These are phyloP conservation scores for Corchorus capsularis DNA, from an alignment of 345 rosid species.

Conservation along the genomic window DNA sequence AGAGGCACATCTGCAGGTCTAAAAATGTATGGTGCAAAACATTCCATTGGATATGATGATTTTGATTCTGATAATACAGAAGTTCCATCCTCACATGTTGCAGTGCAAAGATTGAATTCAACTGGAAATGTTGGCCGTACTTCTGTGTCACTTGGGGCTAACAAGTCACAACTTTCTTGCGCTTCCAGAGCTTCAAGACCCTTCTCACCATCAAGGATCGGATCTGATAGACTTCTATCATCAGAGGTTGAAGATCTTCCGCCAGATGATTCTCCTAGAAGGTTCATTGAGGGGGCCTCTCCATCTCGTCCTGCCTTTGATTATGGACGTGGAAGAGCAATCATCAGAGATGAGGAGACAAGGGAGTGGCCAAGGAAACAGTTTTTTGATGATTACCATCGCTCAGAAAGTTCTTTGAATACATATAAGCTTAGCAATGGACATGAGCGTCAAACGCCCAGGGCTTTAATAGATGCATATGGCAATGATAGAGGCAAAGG, in stretches of 20 bases:
- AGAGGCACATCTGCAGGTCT: slow-evolving; percentile 50
- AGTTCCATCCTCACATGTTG: slow-evolving; percentile 47
- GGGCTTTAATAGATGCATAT: slow-evolving; percentile 96
- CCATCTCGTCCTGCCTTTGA: slow-evolving; percentile 60
- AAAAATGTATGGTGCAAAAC: slow-evolving; percentile 47
- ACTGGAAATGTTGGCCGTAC: slow-evolving; percentile 44
- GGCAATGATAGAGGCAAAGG: slow-evolving; percentile 77
- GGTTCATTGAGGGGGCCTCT: slow-evolving; percentile 57
- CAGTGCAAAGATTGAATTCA: slow-evolving; percentile 52
- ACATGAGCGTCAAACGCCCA: slow-evolving; percentile 63
- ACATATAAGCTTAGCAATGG: slow-evolving; percentile 48
- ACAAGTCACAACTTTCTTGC: slow-evolving; percentile 41
- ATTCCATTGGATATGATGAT: slow-evolving; percentile 44
- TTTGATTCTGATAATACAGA: slow-evolving; percentile 58
- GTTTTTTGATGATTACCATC: slow-evolving; percentile 44
- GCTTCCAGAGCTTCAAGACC: slow-evolving; percentile 45
- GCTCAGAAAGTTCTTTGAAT: slow-evolving; percentile 39
- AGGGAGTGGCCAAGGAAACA: slow-evolving; percentile 63
- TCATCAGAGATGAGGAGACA: slow-evolving; percentile 53
- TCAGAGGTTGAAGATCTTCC: slow-evolving; percentile 51
- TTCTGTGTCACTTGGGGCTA: slow-evolving; percentile 53
- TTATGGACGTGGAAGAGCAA: slow-evolving; percentile 52
- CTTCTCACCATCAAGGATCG: slow-evolving; percentile 42
- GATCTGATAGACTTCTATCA: slow-evolving; percentile 42
- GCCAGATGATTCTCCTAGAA: slow-evolving; percentile 58